Conservation (phyloP, 2,329 filamentous ascomycete species). For the Aspergillus calidoustus region DNA sequence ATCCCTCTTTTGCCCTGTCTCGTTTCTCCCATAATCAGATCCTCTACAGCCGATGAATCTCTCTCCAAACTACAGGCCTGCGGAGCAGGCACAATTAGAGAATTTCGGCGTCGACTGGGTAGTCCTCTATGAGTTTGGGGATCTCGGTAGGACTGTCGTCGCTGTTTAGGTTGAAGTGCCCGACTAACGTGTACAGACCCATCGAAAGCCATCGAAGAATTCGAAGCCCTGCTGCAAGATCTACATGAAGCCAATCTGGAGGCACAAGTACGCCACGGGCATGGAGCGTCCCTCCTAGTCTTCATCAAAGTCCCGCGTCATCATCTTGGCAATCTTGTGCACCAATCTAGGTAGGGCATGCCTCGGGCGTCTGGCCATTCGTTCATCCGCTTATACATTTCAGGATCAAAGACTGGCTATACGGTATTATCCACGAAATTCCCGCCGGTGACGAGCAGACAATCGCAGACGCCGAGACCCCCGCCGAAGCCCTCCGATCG, state of each 20-base stretch:
- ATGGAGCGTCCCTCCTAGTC: slow-evolving; percentile 74
- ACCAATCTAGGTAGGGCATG: slow-evolving; percentile 69
- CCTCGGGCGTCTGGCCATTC: not conserved
- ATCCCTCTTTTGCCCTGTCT: not conserved
- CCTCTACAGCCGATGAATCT: slow-evolving; percentile 30
- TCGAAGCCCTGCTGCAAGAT: slow-evolving; percentile 75
- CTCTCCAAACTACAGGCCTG: slow-evolving; percentile 27
- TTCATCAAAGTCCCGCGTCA: slow-evolving; percentile 81
- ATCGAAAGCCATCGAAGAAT: slow-evolving; percentile 71
- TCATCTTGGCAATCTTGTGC: slow-evolving; percentile 78
- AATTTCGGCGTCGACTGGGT: slow-evolving; percentile 86
- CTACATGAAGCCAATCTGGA: slow-evolving; percentile 80
- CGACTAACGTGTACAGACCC: slow-evolving; percentile 57
- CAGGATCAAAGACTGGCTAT: slow-evolving; percentile 91
- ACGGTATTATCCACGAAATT: slow-evolving; percentile 78
- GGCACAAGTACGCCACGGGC: slow-evolving; percentile 83
- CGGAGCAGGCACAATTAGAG: slow-evolving; percentile 41
- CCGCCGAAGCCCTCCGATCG: slow-evolving; percentile 84
- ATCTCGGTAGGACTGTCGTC: slow-evolving; percentile 59
- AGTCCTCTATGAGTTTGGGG: slow-evolving; percentile 74
- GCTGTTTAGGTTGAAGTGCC: slow-evolving; percentile 14
- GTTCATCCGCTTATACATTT: not conserved
- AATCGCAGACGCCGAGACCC: slow-evolving; percentile 78
- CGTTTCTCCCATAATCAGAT: not conserved
- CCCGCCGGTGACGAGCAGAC: slow-evolving; percentile 73